These are phyloP conservation scores for Ophiostoma sp. DNA, from an alignment of 2,329 filamentous ascomycete species.

Conservation along the genomic window DNA sequence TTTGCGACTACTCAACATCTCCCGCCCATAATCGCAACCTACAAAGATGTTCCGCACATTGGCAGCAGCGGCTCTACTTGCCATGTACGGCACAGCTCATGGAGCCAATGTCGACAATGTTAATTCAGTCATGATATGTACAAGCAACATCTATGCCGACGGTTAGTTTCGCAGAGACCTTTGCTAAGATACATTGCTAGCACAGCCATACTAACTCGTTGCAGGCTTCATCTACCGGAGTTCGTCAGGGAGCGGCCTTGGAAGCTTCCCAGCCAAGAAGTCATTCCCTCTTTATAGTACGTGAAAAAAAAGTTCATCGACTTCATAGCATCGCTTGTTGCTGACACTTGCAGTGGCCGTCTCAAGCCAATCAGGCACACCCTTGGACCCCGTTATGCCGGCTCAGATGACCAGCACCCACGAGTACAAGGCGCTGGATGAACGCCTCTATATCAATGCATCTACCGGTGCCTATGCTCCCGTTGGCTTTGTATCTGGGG, in stretches of 20 bases:
- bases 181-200: neutral
- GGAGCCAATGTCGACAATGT: neutral
- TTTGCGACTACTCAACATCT: no score
- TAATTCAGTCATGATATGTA: slow-evolving; percentile 18
- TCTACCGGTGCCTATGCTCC: slow-evolving; percentile 22
- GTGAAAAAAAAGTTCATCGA: neutral
- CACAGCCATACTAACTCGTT: neutral
- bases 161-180: neutral
- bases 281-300: slow-evolving; percentile 21
- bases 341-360: slow-evolving; percentile 17
- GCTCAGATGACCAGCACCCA: slow-evolving; percentile 12
- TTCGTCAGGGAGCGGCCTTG: slow-evolving; percentile 11
- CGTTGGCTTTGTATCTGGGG: slow-evolving; percentile 20
- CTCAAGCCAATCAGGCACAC: slow-evolving; percentile 13
- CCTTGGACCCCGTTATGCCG: slow-evolving; percentile 17
- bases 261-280: slow-evolving; percentile 11
- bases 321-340: no score
- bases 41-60: neutral
- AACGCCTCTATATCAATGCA: slow-evolving; percentile 22
- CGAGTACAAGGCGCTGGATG: slow-evolving; percentile 18
- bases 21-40: neutral
- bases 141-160: slow-evolving; percentile 17
- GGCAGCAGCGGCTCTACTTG: neutral
- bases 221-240: slow-evolving; percentile 23
- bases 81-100: neutral